Percentiles rank a stretch among this genome's conserved stretches.
These are phyloP conservation scores for Zygotorulaspora danielsina DNA, from an alignment of 805 yeast species.

Conservation along the genomic window DNA sequence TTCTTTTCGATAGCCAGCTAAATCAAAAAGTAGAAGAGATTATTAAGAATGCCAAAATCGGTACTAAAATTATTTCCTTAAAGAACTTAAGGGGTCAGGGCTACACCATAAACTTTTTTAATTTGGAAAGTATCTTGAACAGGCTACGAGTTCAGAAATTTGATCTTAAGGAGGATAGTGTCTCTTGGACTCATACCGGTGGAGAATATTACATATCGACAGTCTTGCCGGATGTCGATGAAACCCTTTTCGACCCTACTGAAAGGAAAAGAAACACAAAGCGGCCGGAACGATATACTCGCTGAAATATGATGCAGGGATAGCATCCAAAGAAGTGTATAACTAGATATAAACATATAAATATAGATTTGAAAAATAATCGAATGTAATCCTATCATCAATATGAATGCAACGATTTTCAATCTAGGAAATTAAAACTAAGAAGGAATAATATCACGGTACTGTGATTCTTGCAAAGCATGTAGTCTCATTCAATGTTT, in stretches of 20 bases:
- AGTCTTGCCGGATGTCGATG: conserved; percentile 44
- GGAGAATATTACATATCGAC: conserved; percentile 75
- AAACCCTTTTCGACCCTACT: conserved; percentile 25
- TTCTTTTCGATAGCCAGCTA: conserved; percentile 71
- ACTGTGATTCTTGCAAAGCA: too few species aligned
- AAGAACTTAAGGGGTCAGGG: conserved; percentile 77
- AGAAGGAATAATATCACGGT: too few species aligned
- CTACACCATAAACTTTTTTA: conserved; percentile 52
- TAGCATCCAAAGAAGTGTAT: neutral
- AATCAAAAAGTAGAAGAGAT: conserved; percentile 64
- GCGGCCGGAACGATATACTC: conserved; percentile 25
- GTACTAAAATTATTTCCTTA: conserved; percentile 74
- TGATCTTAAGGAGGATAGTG: conserved; percentile 64
- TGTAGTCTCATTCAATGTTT: too few species aligned
- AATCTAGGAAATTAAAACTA: too few species aligned
- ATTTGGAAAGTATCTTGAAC: conserved; percentile 55
- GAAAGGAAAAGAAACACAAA: conserved; percentile 26
- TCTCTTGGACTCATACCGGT: conserved; percentile 82
- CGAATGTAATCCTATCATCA: too few species aligned
- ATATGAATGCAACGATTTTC: too few species aligned
- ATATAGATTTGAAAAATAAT: too few species aligned
- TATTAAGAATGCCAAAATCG: conserved; percentile 60
- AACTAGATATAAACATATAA: too few species aligned
- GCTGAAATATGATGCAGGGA: conserved; percentile 13
- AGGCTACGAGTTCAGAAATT: conserved; percentile 58